These are phyloP conservation scores for Puccinellia tenuiflora DNA, from an alignment of 176 grass and related monocot species.

Conservation along the genomic window DNA sequence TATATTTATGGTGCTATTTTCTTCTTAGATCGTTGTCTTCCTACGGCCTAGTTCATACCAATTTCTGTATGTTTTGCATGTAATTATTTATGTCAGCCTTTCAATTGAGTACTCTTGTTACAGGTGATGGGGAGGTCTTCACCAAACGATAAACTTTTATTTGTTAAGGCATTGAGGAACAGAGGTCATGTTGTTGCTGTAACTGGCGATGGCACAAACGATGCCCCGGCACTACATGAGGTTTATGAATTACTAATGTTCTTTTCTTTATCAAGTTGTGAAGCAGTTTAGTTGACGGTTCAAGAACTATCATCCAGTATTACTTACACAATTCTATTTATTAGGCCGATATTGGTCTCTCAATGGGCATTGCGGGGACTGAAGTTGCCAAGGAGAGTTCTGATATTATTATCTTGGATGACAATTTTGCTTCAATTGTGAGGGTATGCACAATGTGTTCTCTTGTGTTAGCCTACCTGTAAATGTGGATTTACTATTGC, in stretches of 20 bases:
- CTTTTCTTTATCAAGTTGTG: not conserved
- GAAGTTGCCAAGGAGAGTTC: slow-evolving; percentile 99
- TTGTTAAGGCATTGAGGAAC: slow-evolving; percentile 73
- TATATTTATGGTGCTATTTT: not conserved
- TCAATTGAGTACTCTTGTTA: not conserved
- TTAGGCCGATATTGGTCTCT: slow-evolving; percentile 94
- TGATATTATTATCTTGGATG: slow-evolving; percentile 98
- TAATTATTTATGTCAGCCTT: not conserved
- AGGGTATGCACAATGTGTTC: slow-evolving; percentile 36
- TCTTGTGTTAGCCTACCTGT: not conserved
- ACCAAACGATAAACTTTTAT: slow-evolving; percentile 88
- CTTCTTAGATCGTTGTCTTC: not conserved
- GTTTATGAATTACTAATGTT: slow-evolving; percentile 26
- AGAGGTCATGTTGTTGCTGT: slow-evolving; percentile 86
- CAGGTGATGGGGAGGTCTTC: slow-evolving; percentile 97
- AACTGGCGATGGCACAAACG: slow-evolving; percentile 96
- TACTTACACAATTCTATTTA: slow-evolving; percentile 32
- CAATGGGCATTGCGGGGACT: slow-evolving; percentile 98
- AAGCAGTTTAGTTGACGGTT: not conserved
- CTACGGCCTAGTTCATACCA: not conserved
- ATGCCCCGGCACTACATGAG: slow-evolving; percentile 93
- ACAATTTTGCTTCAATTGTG: slow-evolving; percentile 93
- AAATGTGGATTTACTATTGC: no score
- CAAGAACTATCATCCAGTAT: not conserved
- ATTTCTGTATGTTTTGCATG: not conserved